These are phyloP conservation scores for Sporothrix luriei DNA, from an alignment of 2,329 filamentous ascomycete species.

Conservation along the genomic window DNA sequence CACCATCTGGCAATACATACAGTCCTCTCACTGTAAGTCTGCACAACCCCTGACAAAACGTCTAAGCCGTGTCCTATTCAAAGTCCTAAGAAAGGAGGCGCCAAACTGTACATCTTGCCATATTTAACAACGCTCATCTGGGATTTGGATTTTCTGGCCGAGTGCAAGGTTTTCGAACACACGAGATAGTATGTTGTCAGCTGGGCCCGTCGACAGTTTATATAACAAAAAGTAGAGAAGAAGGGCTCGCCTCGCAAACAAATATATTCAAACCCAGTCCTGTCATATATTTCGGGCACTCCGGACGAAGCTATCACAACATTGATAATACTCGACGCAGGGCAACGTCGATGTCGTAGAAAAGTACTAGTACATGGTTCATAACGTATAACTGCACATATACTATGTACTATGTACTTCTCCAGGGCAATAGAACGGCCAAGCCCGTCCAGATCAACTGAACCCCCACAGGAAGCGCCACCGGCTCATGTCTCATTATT, in stretches of 20 bases:
- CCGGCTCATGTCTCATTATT: not conserved
- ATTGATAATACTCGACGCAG: not conserved
- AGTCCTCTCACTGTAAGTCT: not conserved
- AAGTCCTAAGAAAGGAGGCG: not conserved
- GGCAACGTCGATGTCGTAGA: not conserved
- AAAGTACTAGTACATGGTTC: not conserved
- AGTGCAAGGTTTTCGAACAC: not conserved
- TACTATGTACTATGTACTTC: conserved; percentile 6
- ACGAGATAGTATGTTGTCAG: not conserved
- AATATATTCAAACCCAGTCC: not conserved
- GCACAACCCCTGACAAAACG: not conserved
- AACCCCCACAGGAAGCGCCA: conserved; percentile 21
- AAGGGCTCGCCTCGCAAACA: not conserved
- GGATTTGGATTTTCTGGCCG: not conserved
- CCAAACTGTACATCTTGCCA: not conserved
- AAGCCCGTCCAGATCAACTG: not conserved
- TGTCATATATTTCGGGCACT: not conserved
- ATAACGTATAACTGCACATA: not conserved
- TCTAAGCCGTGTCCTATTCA: not conserved
- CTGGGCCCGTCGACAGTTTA: not conserved
- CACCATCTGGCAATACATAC: not conserved
- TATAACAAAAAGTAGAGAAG: not conserved
- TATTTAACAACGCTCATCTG: not conserved
- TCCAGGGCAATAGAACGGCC: conserved; percentile 8
- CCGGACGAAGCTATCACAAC: conserved; percentile 1